These are phyloP conservation scores for Solanum chacoense DNA, from an alignment of 305 asterid genomes.

Conservation along the genomic window DNA sequence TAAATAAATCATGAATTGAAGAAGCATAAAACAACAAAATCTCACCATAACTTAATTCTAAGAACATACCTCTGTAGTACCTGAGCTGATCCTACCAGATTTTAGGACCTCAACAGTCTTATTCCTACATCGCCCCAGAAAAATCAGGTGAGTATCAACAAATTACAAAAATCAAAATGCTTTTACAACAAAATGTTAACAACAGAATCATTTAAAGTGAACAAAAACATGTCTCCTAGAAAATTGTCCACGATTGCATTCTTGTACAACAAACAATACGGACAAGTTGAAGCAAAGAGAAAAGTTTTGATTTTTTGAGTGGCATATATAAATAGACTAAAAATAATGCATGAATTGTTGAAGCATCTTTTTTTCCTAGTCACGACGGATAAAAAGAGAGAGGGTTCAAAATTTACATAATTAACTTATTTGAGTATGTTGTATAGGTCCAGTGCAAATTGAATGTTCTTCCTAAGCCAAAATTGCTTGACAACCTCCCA, in stretches of 20 bases:
- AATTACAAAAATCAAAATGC: background rate
- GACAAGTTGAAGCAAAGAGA: background rate
- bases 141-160: background rate
- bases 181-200: background rate
- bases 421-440: background rate
- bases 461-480: background rate
- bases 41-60: background rate
- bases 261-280: background rate
- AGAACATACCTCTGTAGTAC: constrained; percentile 56
- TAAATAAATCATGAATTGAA: background rate
- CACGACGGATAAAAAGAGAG: background rate
- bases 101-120: constrained; percentile 40
- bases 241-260: background rate
- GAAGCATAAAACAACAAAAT: background rate
- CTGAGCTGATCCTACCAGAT: constrained; percentile 61
- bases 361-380: background rate
- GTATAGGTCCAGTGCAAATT: background rate
- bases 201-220: background rate
- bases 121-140: constrained; percentile 27
- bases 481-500: background rate
- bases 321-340: background rate
- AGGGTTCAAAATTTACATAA: background rate
- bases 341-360: background rate
- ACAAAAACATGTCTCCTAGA: background rate
- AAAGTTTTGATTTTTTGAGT: background rate